phyloP scores from a whole-genome alignment of 2,329 filamentous ascomycete genomes.

The Capronia epimyces region DNA sequence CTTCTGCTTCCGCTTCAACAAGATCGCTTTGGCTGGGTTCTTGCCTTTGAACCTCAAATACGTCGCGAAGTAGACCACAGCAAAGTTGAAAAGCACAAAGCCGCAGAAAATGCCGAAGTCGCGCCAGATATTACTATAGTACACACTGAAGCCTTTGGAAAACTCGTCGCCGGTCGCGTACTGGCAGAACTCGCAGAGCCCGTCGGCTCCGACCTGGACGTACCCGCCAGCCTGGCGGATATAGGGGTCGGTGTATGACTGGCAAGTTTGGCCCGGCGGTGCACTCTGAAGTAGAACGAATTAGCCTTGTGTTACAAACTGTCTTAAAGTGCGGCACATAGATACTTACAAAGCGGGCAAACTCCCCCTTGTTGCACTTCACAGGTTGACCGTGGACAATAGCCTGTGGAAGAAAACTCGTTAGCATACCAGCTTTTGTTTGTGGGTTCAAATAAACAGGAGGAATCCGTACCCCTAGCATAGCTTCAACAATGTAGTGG shows the following conservation, averaged over 20 bases:
- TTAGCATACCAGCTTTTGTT: not conserved
- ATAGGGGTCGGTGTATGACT: constrained; percentile 53
- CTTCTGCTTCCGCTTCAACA: constrained; percentile 12
- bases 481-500: constrained; percentile 71
- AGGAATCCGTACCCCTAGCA: constrained; percentile 52
- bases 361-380: constrained; percentile 62
- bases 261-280: constrained; percentile 56
- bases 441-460: constrained; percentile 26
- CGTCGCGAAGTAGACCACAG: constrained; percentile 23
- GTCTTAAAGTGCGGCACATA: constrained; percentile 47
- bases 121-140: constrained; percentile 65
- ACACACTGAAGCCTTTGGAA: constrained; percentile 43
- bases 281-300: constrained; percentile 48
- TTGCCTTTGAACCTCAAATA: constrained; percentile 24
- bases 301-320: constrained; percentile 53
- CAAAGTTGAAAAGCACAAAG: constrained; percentile 66
- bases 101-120: constrained; percentile 72
- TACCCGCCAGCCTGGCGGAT: constrained; percentile 44
- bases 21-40: constrained; percentile 20
- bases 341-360: constrained; percentile 36
- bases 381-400: constrained; percentile 64
- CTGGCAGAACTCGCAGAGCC: constrained; percentile 48
- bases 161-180: constrained; percentile 39
- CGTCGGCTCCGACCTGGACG: constrained; percentile 42
- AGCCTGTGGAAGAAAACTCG: not conserved